A percentile compares a stretch with the other conserved stretches of the same genome.
Evolutionary conservation across 176 grass and related monocot species (phyloP).

Genomic region (Aegilops bicornis): DNA sequence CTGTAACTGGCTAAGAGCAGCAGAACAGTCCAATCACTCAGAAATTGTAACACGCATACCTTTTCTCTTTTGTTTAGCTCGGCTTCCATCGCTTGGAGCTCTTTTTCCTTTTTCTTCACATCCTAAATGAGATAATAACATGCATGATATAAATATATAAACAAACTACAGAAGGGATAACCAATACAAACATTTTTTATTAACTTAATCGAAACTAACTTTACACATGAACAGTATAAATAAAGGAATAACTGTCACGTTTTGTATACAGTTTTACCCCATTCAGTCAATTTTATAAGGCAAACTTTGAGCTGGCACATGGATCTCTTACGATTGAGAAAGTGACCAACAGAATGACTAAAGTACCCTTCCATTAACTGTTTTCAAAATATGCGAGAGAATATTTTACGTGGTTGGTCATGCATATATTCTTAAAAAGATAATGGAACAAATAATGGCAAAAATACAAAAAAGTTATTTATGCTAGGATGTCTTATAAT

Average conservation of each 20-base stretch:
- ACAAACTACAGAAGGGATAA: constrained; percentile 7
- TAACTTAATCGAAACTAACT: constrained; percentile 5
- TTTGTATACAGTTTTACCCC: neutral
- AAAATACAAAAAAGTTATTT: neutral
- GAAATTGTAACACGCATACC: constrained; percentile 43
- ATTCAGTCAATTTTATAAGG: neutral
- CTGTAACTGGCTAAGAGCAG: neutral
- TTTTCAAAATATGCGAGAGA: too few relatives aligned
- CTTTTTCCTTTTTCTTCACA: constrained; percentile 95
- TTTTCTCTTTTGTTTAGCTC: constrained; percentile 94
- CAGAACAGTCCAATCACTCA: neutral
- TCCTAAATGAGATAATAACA: constrained; percentile 49
- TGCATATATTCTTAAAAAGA: neutral
- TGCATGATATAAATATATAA: constrained; percentile 4
- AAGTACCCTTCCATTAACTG: neutral
- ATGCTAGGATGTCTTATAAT: neutral
- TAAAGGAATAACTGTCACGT: neutral
- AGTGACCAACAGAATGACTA: neutral
- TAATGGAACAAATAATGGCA: neutral
- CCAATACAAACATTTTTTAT: too few relatives aligned
- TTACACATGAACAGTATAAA: neutral
- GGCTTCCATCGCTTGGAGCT: constrained; percentile 90
- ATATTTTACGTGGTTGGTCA: neutral
- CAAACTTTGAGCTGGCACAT: neutral
- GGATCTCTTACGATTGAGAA: neutral